Evolutionary conservation across 352 stramenopile species (phyloP).

Genomic region (Phytopythium kandeliae): DNA sequence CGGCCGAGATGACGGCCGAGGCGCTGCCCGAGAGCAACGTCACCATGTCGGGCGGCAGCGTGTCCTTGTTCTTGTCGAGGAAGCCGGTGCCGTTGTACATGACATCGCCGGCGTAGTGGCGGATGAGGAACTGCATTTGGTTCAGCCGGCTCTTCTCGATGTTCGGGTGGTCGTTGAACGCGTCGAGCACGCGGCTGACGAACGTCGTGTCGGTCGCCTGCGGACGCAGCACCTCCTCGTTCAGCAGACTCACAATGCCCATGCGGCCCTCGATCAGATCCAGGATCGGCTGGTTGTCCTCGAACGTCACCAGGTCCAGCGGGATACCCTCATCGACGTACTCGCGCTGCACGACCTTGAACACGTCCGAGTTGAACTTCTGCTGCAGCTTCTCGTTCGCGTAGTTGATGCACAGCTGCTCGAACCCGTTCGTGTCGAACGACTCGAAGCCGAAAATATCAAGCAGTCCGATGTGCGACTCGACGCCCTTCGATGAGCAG

Average conservation of each 20-base stretch:
- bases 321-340: conserved; percentile 93
- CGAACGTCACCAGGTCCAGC: conserved; percentile 81
- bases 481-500: conserved; percentile 65
- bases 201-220: conserved; percentile 81
- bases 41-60: conserved; percentile 73
- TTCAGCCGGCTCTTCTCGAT: conserved; percentile 86
- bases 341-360: conserved; percentile 94
- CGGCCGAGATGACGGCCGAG: conserved; percentile 55
- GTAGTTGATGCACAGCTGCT: conserved; percentile 92
- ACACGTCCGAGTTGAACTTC: conserved; percentile 91
- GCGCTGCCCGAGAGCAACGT: conserved; percentile 60
- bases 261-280: conserved; percentile 86
- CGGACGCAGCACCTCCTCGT: conserved; percentile 93
- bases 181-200: conserved; percentile 75
- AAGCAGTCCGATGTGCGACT: conserved; percentile 87
- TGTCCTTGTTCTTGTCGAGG: conserved; percentile 86
- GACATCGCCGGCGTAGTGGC: conserved; percentile 79
- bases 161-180: conserved; percentile 72
- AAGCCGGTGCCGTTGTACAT: conserved; percentile 76
- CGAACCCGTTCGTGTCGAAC: conserved; percentile 86
- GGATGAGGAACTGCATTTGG: conserved; percentile 73
- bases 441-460: conserved; percentile 97
- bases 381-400: conserved; percentile 90
- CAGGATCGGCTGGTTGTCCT: conserved; percentile 90
- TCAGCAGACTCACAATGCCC: conserved; percentile 91